Conservation (phyloP, 225 moss, liverwort and hornwort species). For the Marchantia polymorpha region DNA sequence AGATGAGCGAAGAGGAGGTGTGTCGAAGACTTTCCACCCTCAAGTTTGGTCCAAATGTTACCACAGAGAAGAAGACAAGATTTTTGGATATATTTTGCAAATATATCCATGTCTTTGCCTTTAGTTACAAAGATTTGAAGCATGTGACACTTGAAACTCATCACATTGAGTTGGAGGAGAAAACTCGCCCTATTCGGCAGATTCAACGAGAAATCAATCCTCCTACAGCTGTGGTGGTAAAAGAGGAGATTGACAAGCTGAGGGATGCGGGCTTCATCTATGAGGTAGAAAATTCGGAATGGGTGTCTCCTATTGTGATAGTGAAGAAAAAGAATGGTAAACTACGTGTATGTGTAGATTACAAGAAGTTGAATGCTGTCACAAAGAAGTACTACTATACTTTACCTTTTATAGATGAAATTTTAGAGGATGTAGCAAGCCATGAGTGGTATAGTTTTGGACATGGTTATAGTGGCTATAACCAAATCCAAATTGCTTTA, state of each 20-base stretch:
- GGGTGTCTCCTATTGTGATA: slow-evolving; percentile 19
- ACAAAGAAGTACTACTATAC: slow-evolving; percentile 2
- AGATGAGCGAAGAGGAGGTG: too few species aligned
- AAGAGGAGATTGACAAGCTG: background rate
- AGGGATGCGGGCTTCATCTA: slow-evolving; percentile 4
- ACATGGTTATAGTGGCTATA: slow-evolving; percentile 4
- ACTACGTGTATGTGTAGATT: background rate
- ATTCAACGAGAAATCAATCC: background rate
- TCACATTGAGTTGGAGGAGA: background rate
- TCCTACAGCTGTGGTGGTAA: background rate
- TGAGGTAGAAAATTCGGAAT: slow-evolving; percentile 9
- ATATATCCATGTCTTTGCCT: slow-evolving; percentile 4
- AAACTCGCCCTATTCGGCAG: background rate
- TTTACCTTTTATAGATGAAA: background rate
- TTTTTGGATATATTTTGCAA: too few species aligned
- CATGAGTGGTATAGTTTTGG: slow-evolving; percentile 8
- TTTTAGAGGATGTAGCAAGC: slow-evolving; percentile 9
- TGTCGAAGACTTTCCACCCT: too few species aligned
- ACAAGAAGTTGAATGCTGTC: background rate
- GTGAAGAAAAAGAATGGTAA: slow-evolving; percentile 8
- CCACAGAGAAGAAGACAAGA: too few species aligned
- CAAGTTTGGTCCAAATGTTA: too few species aligned
- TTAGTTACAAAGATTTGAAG: background rate
- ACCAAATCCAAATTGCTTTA: background rate
- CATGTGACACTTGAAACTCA: background rate